These are phyloP conservation scores for Nymphaea thermarum DNA, from an alignment of 164 flowering plant species.

Conservation along the genomic window DNA sequence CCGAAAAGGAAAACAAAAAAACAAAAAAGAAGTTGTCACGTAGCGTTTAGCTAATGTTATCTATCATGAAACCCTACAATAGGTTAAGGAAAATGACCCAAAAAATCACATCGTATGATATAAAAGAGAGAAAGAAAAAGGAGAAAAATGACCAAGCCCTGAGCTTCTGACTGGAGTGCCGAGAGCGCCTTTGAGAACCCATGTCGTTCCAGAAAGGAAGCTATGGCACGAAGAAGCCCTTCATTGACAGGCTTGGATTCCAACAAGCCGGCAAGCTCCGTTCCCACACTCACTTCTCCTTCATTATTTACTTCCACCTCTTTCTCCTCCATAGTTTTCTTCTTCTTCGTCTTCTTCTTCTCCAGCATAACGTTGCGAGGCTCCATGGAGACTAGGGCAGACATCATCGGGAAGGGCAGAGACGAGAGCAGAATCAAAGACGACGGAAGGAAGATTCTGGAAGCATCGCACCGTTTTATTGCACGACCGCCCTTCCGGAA, in stretches of 20 bases:
- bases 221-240: conserved; percentile 27
- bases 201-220: conserved; percentile 28
- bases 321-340: background rate
- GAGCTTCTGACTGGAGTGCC: conserved; percentile 42
- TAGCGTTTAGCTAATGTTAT: too few relatives aligned
- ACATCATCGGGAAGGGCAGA: background rate
- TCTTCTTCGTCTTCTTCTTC: conserved; percentile 8
- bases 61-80: background rate
- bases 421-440: too few relatives aligned
- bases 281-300: background rate
- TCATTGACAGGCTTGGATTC: too few relatives aligned
- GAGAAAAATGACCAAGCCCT: conserved; percentile 11
- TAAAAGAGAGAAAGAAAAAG: background rate
- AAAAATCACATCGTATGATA: too few relatives aligned
- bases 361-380: conserved; percentile 51
- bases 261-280: conserved; percentile 10
- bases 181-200: conserved; percentile 51
- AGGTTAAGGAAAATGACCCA: background rate
- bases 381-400: conserved; percentile 23
- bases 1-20: too few relatives aligned
- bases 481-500: too few relatives aligned
- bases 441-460: too few relatives aligned
- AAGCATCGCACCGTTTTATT: too few relatives aligned
- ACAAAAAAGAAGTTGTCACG: too few relatives aligned
- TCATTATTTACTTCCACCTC: conserved; percentile 8